Evolutionary conservation across 1,139 yeast genomes (phyloP).

Genomic region (Hansenula sp.): DNA sequence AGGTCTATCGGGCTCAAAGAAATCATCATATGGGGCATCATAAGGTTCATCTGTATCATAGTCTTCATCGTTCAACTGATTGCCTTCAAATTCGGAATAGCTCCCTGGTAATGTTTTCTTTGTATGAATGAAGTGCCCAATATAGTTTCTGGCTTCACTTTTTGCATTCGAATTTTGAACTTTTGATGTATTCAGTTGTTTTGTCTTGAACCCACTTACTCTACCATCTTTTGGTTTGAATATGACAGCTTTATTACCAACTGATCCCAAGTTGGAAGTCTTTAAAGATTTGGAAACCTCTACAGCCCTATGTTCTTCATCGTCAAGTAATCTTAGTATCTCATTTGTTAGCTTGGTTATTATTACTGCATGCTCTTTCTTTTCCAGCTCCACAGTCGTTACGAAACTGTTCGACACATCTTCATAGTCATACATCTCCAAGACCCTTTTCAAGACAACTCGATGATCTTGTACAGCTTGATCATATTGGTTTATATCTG

Average conservation of each 20-base stretch:
- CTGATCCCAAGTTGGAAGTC: conserved; percentile 1
- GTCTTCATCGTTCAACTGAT: conserved; percentile 5
- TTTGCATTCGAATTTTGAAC: conserved; percentile 11
- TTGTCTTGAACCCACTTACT: conserved; percentile 6
- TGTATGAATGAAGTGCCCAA: conserved; percentile 6
- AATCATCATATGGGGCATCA: conserved; percentile 19
- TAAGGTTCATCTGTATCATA: conserved; percentile 8
- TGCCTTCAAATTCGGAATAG: conserved; percentile 5
- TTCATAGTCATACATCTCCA: neutral
- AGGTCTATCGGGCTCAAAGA: neutral
- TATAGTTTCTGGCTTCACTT: conserved; percentile 7
- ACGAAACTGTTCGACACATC: neutral
- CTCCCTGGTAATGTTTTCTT: conserved; percentile 10
- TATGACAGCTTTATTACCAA: conserved; percentile 6
- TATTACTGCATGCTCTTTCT: neutral
- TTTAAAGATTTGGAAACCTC: conserved; percentile 7
- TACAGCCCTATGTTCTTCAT: conserved; percentile 4
- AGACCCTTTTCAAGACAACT: neutral
- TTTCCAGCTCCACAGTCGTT: neutral
- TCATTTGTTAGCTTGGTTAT: neutral
- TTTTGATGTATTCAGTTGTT: conserved; percentile 10
- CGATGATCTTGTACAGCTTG: neutral
- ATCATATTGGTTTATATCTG: neutral
- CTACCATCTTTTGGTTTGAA: neutral
- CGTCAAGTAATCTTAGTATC: conserved; percentile 5